Evolutionary conservation across 306 rosid species (phyloP).

Genomic region (Heteromeles arbutifolia): DNA sequence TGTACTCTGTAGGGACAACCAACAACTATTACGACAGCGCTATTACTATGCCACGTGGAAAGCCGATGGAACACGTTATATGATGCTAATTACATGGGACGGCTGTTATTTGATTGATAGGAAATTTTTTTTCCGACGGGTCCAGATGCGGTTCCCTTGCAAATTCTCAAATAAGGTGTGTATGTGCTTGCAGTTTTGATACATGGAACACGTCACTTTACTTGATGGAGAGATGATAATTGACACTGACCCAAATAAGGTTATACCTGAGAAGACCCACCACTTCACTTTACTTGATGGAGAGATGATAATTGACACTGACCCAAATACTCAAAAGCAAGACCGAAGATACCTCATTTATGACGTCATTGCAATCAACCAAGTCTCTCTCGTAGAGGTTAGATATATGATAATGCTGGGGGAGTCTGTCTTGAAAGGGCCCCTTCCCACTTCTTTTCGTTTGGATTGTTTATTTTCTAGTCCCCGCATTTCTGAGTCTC

Average conservation of each 20-base stretch:
- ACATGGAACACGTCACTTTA: background rate
- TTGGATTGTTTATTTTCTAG: background rate
- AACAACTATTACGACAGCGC: conserved; percentile 81
- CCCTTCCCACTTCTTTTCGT: background rate
- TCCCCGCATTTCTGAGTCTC: too few species aligned
- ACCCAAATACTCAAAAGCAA: conserved; percentile 80
- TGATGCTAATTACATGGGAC: conserved; percentile 89
- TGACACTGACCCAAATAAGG: too few species aligned
- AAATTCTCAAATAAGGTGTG: conserved; percentile 64
- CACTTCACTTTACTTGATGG: conserved; percentile 89
- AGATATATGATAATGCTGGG: background rate
- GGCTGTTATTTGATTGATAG: conserved; percentile 92
- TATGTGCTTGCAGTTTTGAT: conserved; percentile 12
- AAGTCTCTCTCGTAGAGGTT: conserved; percentile 69
- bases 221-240: too few species aligned
- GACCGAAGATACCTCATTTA: conserved; percentile 95
- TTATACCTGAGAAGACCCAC: conserved; percentile 62
- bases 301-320: conserved; percentile 87
- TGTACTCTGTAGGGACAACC: conserved; percentile 58
- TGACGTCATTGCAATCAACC: conserved; percentile 77
- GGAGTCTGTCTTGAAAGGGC: background rate
- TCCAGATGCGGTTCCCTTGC: conserved; percentile 96
- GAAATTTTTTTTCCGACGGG: conserved; percentile 69
- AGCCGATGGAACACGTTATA: conserved; percentile 97
- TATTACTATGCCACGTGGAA: conserved; percentile 98